Conservation (phyloP, 345 rosid genomes). For the Alliaria petiolata region DNA sequence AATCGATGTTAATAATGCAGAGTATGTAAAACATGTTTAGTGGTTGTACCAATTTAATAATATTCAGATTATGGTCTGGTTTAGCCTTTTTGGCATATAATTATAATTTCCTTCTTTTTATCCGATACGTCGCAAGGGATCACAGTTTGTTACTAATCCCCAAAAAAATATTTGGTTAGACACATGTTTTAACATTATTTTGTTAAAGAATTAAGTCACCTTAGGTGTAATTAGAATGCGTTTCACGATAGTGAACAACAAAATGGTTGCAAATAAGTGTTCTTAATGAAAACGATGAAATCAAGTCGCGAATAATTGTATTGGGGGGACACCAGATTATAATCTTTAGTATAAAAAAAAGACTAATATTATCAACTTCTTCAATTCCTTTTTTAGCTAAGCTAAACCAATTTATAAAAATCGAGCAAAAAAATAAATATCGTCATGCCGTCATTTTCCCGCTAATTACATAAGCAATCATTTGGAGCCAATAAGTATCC, state of each 20-base stretch:
- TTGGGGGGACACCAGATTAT: neutral
- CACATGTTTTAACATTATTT: neutral
- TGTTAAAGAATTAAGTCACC: neutral
- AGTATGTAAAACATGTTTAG: conserved; percentile 29
- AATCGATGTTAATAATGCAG: conserved; percentile 19
- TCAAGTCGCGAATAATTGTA: neutral
- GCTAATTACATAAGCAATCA: neutral
- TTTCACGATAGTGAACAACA: neutral
- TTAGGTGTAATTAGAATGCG: neutral
- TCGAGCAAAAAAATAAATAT: neutral
- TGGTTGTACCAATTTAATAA: conserved; percentile 15
- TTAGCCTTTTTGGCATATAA: neutral
- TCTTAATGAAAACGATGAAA: neutral
- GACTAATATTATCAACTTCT: too few species aligned
- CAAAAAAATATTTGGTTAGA: neutral
- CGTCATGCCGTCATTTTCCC: neutral
- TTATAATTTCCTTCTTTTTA: neutral
- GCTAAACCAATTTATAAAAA: neutral
- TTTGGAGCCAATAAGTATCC: neutral
- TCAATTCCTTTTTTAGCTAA: neutral
- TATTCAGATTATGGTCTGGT: neutral
- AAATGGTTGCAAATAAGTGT: neutral
- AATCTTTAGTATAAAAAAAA: too few species aligned
- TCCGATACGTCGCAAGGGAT: neutral
- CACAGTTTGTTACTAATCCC: neutral